phyloP scores from a whole-genome alignment of 2,329 filamentous ascomycete species.

The Fusarium caatingaense region DNA sequence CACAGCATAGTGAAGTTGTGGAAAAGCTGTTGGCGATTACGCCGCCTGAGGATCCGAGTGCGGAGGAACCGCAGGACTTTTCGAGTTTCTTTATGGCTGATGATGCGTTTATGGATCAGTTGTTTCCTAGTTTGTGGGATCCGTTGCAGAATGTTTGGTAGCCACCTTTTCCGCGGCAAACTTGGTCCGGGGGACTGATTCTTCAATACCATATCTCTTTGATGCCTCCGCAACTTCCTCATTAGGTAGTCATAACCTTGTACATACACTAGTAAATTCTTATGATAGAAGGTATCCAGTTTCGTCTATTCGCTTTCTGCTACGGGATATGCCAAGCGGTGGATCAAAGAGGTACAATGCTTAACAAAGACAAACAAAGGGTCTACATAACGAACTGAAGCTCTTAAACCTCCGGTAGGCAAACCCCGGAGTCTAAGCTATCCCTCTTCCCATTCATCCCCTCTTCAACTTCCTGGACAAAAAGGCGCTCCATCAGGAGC shows the following conservation, averaged over 20 bases:
- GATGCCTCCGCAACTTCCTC: too few relatives aligned
- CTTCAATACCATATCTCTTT: too few relatives aligned
- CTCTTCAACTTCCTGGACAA: neutral
- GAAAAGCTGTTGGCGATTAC: constrained; percentile 55
- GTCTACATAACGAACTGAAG: neutral
- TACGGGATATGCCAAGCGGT: neutral
- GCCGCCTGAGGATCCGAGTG: constrained; percentile 37
- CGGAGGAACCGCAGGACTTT: constrained; percentile 34
- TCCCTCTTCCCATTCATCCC: too few relatives aligned
- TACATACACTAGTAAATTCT: too few relatives aligned
- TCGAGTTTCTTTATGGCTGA: constrained; percentile 49
- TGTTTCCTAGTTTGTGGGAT: constrained; percentile 53
- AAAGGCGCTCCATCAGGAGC: constrained; percentile 5
- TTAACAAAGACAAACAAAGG: neutral
- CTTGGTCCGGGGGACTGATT: too few relatives aligned
- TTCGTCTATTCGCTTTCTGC: too few relatives aligned
- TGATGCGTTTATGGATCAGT: constrained; percentile 50
- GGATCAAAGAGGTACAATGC: neutral
- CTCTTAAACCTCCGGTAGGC: neutral
- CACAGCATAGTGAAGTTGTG: constrained; percentile 59
- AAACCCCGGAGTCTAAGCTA: neutral
- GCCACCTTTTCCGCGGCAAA: constrained; percentile 5
- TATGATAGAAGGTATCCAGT: too few relatives aligned
- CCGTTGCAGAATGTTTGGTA: constrained; percentile 52
- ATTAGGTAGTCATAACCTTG: too few relatives aligned